Base-by-base conservation (phyloP, 352 stramenopile species). In the Phytophthora quininea region DNA sequence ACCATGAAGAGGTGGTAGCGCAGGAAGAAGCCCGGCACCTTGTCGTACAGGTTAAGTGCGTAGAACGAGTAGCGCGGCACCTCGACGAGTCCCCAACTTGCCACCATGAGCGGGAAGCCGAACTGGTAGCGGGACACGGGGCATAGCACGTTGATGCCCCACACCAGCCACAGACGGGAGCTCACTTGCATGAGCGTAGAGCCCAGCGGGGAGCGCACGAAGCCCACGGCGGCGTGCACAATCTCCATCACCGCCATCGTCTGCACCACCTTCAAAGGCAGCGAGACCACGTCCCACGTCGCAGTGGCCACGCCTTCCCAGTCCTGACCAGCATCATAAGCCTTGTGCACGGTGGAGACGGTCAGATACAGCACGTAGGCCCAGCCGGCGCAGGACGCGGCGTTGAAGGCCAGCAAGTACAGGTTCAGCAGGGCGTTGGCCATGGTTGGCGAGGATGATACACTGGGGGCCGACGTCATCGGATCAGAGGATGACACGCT, bases 61-160 rank as follows among this genome's bases (percentile, higher is more conserved):
- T 99, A 99, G 77, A 99, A 99, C 10, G 97, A 81, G 83, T 99
- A 99, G 52, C 98, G 96, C 56, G 95, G 95, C 31, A 99, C 93
- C 62, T 97, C 92, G 15, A 96, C 89, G 51, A 96, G 78, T 4
- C 81, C 79, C 92, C 92, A 97, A 62, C 84, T 93, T 40, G 84
- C 53, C 12, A 97, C 86, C 89, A 97, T 97, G 52, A 97, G 76
- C 40, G 88, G 79, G 62, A 97, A 92, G 51, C 87, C 84, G 50
- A 92, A 94, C 61, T 97, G 87, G 55, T 84, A 81, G 72, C 92
- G 74, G 56, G 84, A 79, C 66, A 84, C 73, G 4, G 84, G 85
- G 56, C 84, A 92, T 14, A 98, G 62, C 62, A 97, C 90, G 58
- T 98, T 93, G 71, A 99, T 95, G n/a, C 79, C 92, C 92, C 92